Conservation (phyloP, 345 rosid genomes). For the Triadica sebifera region DNA sequence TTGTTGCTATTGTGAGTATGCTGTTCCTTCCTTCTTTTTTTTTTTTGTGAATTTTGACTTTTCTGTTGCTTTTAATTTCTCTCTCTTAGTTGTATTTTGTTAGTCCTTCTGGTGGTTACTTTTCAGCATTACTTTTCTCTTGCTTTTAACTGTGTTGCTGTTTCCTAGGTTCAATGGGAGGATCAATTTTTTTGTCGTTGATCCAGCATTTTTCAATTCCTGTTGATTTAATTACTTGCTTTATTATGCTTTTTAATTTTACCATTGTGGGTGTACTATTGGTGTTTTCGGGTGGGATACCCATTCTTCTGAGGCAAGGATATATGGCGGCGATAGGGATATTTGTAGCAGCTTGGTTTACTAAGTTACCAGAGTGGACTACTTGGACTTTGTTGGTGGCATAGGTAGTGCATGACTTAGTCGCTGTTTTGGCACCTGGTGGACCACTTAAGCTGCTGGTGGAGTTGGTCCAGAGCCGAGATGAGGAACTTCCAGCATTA, state of each 20-base stretch:
- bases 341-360: conserved; percentile 89
- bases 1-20: neutral
- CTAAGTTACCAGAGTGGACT: conserved; percentile 95
- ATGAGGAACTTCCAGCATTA: conserved; percentile 93
- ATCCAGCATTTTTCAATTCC: conserved; percentile 83
- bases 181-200: conserved; percentile 73
- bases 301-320: conserved; percentile 72
- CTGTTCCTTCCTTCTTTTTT: too few species aligned
- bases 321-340: conserved; percentile 90
- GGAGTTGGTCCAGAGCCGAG: conserved; percentile 80
- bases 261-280: conserved; percentile 79
- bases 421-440: conserved; percentile 92
- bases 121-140: neutral
- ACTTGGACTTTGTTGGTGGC: conserved; percentile 88
- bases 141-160: neutral
- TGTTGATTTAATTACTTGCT: conserved; percentile 71
- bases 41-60: too few species aligned
- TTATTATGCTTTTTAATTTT: conserved; percentile 68
- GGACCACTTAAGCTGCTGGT: conserved; percentile 93
- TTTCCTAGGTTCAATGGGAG: conserved; percentile 78
- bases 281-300: conserved; percentile 72
- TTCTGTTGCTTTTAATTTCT: neutral
- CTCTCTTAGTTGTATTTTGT: neutral
- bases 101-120: neutral
- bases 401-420: conserved; percentile 83